Conservation (phyloP, 768 basidiomycete species). For the Coprinopsis marcescibilis region DNA sequence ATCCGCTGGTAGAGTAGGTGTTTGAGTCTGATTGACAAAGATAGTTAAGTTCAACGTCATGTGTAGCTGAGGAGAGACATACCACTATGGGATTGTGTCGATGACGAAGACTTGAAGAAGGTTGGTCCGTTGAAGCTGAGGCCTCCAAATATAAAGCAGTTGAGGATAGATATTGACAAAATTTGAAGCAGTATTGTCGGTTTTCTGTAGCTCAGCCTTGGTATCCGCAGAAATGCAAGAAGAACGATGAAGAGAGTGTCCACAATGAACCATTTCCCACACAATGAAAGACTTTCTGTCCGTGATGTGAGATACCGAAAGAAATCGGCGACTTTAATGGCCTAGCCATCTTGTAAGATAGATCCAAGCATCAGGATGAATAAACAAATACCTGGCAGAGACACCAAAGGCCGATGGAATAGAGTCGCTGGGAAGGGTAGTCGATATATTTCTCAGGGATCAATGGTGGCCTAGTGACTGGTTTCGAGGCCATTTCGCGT, state of each 20-base stretch:
- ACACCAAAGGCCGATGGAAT: constrained; percentile 68
- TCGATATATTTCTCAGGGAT: constrained; percentile 73
- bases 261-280: constrained; percentile 68
- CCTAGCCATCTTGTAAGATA: constrained; percentile 33
- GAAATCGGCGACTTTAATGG: constrained; percentile 72
- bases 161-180: constrained; percentile 51
- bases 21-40: constrained; percentile 24
- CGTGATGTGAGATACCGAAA: constrained; percentile 47
- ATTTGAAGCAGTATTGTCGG: constrained; percentile 62
- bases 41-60: constrained; percentile 22
- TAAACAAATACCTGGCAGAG: constrained; percentile 57
- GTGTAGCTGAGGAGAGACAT: constrained; percentile 2
- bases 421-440: constrained; percentile 73
- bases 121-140: constrained; percentile 47
- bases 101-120: constrained; percentile 19
- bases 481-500: constrained; percentile 7
- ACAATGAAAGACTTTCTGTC: constrained; percentile 35
- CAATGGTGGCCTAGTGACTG: constrained; percentile 32
- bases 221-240: constrained; percentile 65
- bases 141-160: constrained; percentile 69
- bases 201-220: constrained; percentile 62
- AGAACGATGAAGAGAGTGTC: constrained; percentile 56
- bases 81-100: constrained; percentile 16
- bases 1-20: constrained; percentile 31
- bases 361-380: not conserved